Evolutionary conservation across 371 early-diverging fungal genomes (phyloP), one percentile per base, ranked within the genome.

Genomic region (Actinomucor elegans): DNA sequence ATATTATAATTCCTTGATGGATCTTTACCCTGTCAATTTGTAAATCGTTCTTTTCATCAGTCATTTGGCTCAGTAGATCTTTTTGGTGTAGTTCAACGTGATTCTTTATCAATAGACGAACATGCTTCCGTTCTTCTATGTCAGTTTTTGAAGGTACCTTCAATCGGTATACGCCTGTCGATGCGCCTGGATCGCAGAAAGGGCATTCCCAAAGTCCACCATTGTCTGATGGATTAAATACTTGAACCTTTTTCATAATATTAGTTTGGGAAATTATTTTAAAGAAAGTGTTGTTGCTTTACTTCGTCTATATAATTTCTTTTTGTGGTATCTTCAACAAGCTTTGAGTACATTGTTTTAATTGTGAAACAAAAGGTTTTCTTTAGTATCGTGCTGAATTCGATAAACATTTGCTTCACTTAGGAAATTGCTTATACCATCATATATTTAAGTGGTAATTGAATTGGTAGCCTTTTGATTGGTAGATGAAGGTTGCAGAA

Each of bases 1-100:
- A 4, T 4, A 21, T 11, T 2, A 14, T 34, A 34, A 34, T n/a
- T n/a, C n/a, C n/a, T n/a, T n/a, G n/a, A n/a, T n/a, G n/a, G n/a
- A n/a, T n/a, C n/a, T n/a, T 42, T 42, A 12, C 23, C 42, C 14
- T 32, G 24, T 12, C 7, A n/a, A 12, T 9, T 17, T n/a, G 15
- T 56, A 20, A 9, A 4, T 38, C 38, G n/a, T 42, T 27, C 10
- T 42, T 42, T 2, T 42, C 42, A 3, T 34, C 24, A 14, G 27
- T n/a, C 14, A 60, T 10, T 32, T 33, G 28, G 3, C 15, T 28
- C 23, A 49, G 29, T 10, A 60, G 18, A 20, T 49, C 45, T 28
- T 37, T 49, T 38, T 38, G 43, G 38, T 60, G 60, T n/a, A 49
- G 33, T 33, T 60, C 55, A n/a, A 60, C 4, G 20, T 60, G 60